Conservation (phyloP, 495 filamentous ascomycete species). For the Massariosphaeria phaeospora region DNA sequence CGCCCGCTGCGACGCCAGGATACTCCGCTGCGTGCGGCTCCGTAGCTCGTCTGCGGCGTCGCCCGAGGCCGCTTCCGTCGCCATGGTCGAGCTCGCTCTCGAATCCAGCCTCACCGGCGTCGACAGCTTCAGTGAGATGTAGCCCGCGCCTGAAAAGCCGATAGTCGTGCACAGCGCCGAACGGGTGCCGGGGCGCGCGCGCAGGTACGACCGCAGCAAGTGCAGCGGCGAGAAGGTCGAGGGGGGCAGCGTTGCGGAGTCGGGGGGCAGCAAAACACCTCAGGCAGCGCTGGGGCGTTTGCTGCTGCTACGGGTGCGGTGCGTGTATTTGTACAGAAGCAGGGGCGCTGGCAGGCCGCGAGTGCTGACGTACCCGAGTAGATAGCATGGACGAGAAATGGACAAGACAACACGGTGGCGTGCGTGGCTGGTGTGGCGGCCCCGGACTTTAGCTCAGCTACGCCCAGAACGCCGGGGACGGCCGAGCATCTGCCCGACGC, state of each 20-base stretch:
- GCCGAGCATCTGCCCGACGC: too few relatives aligned
- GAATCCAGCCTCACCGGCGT: conserved; percentile 22
- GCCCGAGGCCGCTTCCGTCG: conserved; percentile 29
- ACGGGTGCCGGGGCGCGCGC: not conserved
- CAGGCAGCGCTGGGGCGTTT: conserved; percentile 11
- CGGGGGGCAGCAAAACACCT: conserved; percentile 15
- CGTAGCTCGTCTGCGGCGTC: conserved; percentile 34
- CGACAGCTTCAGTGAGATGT: conserved; percentile 2
- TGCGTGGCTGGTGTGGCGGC: too few relatives aligned
- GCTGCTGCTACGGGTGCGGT: conserved; percentile 10
- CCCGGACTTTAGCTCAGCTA: too few relatives aligned
- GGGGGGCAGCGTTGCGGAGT: conserved; percentile 16
- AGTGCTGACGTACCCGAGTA: too few relatives aligned
- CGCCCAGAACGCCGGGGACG: too few relatives aligned
- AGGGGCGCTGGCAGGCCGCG: too few relatives aligned
- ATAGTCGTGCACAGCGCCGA: conserved; percentile 10
- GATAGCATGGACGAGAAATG: not conserved
- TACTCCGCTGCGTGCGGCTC: conserved; percentile 43
- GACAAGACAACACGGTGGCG: too few relatives aligned
- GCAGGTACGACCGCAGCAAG: conserved; percentile 26
- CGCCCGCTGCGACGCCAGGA: conserved; percentile 51
- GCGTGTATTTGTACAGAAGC: not conserved
- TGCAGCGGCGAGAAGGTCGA: conserved; percentile 31
- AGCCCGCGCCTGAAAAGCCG: conserved; percentile 20
- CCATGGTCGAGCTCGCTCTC: conserved; percentile 32